These are phyloP conservation scores for Myriosclerotinia curreyana DNA, from an alignment of 2,329 filamentous ascomycete species.

Conservation along the genomic window DNA sequence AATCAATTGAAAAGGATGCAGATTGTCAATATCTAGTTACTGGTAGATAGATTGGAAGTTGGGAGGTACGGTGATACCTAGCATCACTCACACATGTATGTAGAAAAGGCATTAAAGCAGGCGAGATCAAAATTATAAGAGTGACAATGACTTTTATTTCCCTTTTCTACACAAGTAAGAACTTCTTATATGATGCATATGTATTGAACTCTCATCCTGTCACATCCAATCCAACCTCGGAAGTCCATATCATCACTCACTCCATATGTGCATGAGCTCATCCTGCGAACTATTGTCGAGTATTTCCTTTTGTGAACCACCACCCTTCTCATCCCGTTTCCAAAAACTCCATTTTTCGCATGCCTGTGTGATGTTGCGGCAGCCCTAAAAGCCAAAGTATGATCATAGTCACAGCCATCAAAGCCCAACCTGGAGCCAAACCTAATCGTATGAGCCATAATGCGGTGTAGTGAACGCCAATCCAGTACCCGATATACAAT, in stretches of 20 bases:
- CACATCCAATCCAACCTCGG: neutral
- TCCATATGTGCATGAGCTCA: neutral
- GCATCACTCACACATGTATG: neutral
- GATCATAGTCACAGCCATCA: neutral
- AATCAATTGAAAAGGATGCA: neutral
- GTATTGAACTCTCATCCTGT: neutral
- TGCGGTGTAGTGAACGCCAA: neutral
- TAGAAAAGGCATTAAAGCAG: neutral
- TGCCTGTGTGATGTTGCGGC: neutral
- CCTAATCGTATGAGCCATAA: no score
- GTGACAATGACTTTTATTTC: neutral
- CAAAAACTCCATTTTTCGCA: neutral
- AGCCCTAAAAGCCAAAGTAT: neutral
- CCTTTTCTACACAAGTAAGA: neutral
- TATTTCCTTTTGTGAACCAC: neutral
- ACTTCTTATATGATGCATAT: neutral
- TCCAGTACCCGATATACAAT: neutral
- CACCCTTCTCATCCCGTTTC: neutral
- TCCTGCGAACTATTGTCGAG: neutral
- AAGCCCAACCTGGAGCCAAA: neutral
- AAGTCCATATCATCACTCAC: neutral
- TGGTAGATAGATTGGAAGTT: neutral
- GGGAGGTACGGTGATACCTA: neutral
- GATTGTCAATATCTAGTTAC: neutral
- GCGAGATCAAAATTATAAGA: neutral